Conservation (phyloP, 2,329 filamentous ascomycete species). For the Claviceps paspali region DNA sequence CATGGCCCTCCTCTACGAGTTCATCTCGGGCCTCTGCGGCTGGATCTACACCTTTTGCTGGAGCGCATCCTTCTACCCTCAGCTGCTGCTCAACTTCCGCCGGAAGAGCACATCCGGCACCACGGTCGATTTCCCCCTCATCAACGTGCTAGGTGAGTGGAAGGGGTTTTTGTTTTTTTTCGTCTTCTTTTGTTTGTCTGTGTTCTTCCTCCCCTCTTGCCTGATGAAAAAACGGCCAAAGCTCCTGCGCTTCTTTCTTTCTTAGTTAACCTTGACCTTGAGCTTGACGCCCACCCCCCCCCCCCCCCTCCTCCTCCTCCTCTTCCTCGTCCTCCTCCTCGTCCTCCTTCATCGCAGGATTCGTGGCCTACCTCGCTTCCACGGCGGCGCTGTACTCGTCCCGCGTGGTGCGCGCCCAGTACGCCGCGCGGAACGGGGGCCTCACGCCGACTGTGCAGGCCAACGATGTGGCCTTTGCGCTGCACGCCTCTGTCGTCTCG, state of each 20-base stretch:
- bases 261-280: too few species aligned
- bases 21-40: conserved; percentile 46
- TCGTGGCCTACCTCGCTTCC: conserved; percentile 60
- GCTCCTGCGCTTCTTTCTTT: too few species aligned
- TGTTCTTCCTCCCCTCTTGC: too few species aligned
- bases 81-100: conserved; percentile 64
- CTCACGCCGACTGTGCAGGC: conserved; percentile 70
- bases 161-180: too few species aligned
- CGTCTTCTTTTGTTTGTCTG: too few species aligned
- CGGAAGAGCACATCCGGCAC: conserved; percentile 69
- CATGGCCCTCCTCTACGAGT: conserved; percentile 26
- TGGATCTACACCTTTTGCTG: conserved; percentile 66
- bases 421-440: conserved; percentile 62
- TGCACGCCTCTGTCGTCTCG: conserved; percentile 63
- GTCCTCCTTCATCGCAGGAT: too few species aligned
- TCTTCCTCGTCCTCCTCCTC: too few species aligned
- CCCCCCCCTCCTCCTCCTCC: too few species aligned
- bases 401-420: conserved; percentile 60
- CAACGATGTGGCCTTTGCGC: conserved; percentile 82
- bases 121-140: conserved; percentile 72
- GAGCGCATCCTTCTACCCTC: conserved; percentile 88
- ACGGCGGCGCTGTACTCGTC: conserved; percentile 68
- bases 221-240: too few species aligned
- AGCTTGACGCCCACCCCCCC: too few species aligned
- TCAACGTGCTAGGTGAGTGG: conserved; percentile 46